Evolutionary conservation across 2,329 filamentous ascomycete species (phyloP).

Genomic region (Hypomyces rosellus): DNA sequence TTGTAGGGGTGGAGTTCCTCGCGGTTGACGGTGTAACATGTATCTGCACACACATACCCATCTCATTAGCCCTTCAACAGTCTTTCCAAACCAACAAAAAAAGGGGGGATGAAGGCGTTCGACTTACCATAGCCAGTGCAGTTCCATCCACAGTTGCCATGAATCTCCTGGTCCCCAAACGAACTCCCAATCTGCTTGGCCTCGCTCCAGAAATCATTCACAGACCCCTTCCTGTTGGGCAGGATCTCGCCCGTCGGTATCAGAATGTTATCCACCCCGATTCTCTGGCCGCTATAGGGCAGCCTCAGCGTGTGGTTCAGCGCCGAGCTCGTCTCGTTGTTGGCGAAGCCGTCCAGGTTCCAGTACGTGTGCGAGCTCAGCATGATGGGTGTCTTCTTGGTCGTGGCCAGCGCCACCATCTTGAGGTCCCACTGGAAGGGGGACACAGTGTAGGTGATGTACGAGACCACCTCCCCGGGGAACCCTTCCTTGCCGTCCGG

Average conservation of each 20-base stretch:
- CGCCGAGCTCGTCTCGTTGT: conserved; percentile 58
- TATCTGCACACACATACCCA: conserved; percentile 40
- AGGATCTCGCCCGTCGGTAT: conserved; percentile 72
- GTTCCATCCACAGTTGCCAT: conserved; percentile 69
- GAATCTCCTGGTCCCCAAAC: conserved; percentile 53
- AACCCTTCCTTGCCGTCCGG: conserved; percentile 69
- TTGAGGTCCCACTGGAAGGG: conserved; percentile 64
- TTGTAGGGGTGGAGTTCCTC: conserved; percentile 49
- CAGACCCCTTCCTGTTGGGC: conserved; percentile 58
- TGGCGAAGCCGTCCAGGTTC: conserved; percentile 76
- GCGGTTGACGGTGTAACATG: conserved; percentile 63
- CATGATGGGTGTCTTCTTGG: conserved; percentile 78
- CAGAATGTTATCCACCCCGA: conserved; percentile 63
- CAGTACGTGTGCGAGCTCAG: conserved; percentile 69
- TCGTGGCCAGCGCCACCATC: conserved; percentile 64
- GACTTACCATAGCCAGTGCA: conserved; percentile 84
- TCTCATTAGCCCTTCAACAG: background rate
- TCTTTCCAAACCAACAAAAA: background rate
- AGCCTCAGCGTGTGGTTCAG: conserved; percentile 68
- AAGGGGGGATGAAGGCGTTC: no score
- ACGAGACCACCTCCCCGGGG: conserved; percentile 68
- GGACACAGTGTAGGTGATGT: conserved; percentile 66
- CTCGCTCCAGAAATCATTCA: conserved; percentile 76
- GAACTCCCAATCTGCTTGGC: conserved; percentile 75
- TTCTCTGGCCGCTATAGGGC: conserved; percentile 64